Conservation (phyloP, 495 filamentous ascomycete species). For the Evansstolkia leycettana region DNA sequence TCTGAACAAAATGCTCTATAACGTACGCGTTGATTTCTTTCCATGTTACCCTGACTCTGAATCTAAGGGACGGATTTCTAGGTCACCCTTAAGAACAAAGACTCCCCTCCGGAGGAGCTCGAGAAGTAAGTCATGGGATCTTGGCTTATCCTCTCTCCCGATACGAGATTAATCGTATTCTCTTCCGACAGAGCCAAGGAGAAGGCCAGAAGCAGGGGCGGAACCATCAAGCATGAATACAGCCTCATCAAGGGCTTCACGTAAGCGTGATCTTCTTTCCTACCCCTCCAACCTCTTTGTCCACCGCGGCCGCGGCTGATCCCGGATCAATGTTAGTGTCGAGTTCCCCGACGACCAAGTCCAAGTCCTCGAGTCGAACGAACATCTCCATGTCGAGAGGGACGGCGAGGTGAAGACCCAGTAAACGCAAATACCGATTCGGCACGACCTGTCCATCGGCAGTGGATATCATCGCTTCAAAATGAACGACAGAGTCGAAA, state of each 20-base stretch:
- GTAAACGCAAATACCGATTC: no score
- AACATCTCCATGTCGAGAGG: constrained; percentile 65
- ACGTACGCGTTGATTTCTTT: neutral
- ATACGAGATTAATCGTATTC: neutral
- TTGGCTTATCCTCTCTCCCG: neutral
- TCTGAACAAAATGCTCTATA: neutral
- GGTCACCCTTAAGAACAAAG: constrained; percentile 71
- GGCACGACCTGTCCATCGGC: neutral
- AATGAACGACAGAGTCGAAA: neutral
- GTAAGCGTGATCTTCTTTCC: constrained; percentile 38
- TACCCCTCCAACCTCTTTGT: neutral
- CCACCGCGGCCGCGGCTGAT: neutral
- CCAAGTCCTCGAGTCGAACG: constrained; percentile 44
- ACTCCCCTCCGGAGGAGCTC: constrained; percentile 46
- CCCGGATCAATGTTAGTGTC: constrained; percentile 41
- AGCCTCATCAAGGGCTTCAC: constrained; percentile 80
- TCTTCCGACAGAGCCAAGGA: constrained; percentile 55
- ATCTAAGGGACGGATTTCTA: constrained; percentile 22
- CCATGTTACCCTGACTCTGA: constrained; percentile 1
- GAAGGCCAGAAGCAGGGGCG: constrained; percentile 54
- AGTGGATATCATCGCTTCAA: neutral
- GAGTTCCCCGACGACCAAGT: constrained; percentile 57
- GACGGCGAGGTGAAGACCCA: constrained; percentile 63
- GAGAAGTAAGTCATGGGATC: constrained; percentile 46
- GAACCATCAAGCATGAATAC: constrained; percentile 72